Percentiles rank a stretch among this genome's conserved stretches.
Evolutionary conservation across 768 basidiomycete genomes (phyloP).

Genomic region (Rhodotorula kratochvilovae): DNA sequence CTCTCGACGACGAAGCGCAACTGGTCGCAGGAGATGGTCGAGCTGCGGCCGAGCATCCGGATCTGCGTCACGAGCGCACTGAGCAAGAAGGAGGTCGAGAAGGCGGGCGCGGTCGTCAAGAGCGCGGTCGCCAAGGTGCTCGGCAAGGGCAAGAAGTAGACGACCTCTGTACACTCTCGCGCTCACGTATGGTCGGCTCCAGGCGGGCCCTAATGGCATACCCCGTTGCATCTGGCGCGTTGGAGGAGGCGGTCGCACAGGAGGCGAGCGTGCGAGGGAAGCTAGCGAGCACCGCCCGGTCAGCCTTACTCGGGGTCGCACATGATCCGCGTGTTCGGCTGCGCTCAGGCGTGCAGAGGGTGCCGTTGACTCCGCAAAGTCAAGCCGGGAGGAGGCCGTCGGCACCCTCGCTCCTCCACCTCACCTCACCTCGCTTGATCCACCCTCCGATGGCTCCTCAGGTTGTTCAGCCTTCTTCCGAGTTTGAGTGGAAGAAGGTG

Average conservation of each 20-base stretch:
- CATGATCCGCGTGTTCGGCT: too few relatives aligned
- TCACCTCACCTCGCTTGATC: background rate
- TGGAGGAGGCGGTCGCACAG: too few relatives aligned
- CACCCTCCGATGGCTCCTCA: slow-evolving; percentile 45
- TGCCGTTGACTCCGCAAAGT: too few relatives aligned
- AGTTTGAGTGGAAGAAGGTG: slow-evolving; percentile 45
- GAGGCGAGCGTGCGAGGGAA: too few relatives aligned
- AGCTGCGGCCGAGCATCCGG: slow-evolving; percentile 76
- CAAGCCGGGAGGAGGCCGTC: too few relatives aligned
- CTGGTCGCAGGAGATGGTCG: slow-evolving; percentile 66
- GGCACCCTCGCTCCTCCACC: background rate
- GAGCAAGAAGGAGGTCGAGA: slow-evolving; percentile 85
- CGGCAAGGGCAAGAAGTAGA: slow-evolving; percentile 45
- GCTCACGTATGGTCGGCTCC: background rate
- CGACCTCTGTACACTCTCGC: background rate
- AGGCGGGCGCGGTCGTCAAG: slow-evolving; percentile 71
- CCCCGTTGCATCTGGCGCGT: too few relatives aligned
- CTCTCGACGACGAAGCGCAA: slow-evolving; percentile 73
- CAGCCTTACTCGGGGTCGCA: too few relatives aligned
- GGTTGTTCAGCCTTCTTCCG: slow-evolving; percentile 44
- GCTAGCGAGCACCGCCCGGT: too few relatives aligned
- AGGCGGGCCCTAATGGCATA: too few relatives aligned
- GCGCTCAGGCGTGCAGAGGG: too few relatives aligned
- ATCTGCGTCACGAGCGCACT: slow-evolving; percentile 74
- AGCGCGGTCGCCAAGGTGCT: slow-evolving; percentile 69